Evolutionary conservation across 495 filamentous ascomycete species (phyloP).

Genomic region (Penicillium desertorum): DNA sequence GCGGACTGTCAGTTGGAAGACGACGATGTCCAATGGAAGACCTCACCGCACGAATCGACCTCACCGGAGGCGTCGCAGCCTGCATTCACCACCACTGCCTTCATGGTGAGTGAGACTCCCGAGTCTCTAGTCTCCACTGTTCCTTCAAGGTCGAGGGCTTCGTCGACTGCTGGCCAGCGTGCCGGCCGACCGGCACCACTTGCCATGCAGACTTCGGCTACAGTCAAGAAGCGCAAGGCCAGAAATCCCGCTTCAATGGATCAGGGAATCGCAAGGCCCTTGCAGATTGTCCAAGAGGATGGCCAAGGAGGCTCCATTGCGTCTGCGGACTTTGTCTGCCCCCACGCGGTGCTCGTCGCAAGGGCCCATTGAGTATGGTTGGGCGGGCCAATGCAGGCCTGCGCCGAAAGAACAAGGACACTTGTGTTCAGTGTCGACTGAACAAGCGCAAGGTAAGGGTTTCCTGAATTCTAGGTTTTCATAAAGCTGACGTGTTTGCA

Average conservation of each 20-base stretch:
- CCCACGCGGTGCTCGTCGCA: slow-evolving; percentile 48
- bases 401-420: slow-evolving; percentile 51
- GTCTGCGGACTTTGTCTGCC: slow-evolving; percentile 50
- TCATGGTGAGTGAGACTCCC: slow-evolving; percentile 43
- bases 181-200: slow-evolving; percentile 34
- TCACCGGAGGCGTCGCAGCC: slow-evolving; percentile 31
- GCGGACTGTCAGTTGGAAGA: slow-evolving; percentile 36
- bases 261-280: slow-evolving; percentile 33
- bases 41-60: slow-evolving; percentile 26
- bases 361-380: slow-evolving; percentile 46
- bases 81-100: slow-evolving; percentile 34
- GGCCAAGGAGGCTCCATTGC: slow-evolving; percentile 48
- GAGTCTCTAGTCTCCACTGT: slow-evolving; percentile 34
- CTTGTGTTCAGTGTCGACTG: slow-evolving; percentile 49
- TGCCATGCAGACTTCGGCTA: slow-evolving; percentile 38
- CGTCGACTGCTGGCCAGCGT: slow-evolving; percentile 31
- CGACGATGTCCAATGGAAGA: slow-evolving; percentile 36
- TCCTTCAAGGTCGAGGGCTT: slow-evolving; percentile 31
- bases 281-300: slow-evolving; percentile 52
- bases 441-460: slow-evolving; percentile 49
- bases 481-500: slow-evolving; percentile 19
- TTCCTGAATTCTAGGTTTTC: neutral
- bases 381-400: slow-evolving; percentile 48
- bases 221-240: slow-evolving; percentile 46
- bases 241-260: slow-evolving; percentile 35